Percentiles rank a stretch among this genome's conserved stretches.
phyloP scores from a whole-genome alignment of 176 grass and related monocot genomes.

The Zea mays region DNA sequence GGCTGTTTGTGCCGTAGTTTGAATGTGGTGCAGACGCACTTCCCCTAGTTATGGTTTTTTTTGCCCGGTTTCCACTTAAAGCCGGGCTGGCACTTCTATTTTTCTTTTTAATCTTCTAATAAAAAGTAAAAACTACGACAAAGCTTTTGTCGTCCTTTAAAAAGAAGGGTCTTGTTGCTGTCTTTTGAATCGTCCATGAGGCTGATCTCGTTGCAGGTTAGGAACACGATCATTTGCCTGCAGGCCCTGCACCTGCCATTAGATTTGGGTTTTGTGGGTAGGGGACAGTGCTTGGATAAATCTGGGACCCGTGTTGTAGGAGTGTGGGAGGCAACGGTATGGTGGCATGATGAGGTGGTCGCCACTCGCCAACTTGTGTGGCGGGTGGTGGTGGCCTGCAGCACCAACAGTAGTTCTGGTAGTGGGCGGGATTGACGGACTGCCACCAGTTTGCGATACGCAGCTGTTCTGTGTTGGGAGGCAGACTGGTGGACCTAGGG shows the following conservation, averaged over 20 bases:
- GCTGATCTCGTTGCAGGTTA: neutral
- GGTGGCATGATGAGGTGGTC: neutral
- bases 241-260: neutral
- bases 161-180: neutral
- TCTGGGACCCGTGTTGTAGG: neutral
- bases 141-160: no score
- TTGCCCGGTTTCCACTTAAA: no score
- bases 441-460: neutral
- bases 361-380: neutral
- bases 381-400: neutral
- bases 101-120: no score
- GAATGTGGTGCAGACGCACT: no score
- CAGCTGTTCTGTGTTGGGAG: neutral
- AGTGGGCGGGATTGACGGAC: neutral
- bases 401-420: neutral
- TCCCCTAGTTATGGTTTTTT: no score
- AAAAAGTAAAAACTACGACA: no score
- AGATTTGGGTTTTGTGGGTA: neutral
- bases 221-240: neutral
- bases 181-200: neutral
- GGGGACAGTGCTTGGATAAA: neutral
- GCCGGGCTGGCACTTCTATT: no score
- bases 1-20: no score
- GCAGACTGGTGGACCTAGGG: neutral
- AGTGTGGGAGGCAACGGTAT: neutral